Base-by-base conservation (phyloP, 2,329 filamentous ascomycete genomes). In the Alternaria infectoria region DNA sequence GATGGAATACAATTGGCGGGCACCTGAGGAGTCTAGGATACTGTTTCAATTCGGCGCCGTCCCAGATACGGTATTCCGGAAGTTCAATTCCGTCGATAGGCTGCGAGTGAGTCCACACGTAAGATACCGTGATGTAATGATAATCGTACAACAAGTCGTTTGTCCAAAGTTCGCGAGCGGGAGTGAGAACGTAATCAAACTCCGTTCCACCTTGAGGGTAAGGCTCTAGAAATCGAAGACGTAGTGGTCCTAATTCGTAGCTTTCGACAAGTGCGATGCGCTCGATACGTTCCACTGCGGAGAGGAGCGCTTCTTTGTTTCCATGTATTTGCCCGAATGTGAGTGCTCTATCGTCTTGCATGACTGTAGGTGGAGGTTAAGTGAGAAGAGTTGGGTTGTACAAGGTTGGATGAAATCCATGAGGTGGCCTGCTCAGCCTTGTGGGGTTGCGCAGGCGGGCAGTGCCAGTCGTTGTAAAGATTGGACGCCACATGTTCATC, bases 31-130 rank as follows among this genome's bases (percentile, higher is more conserved):
- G 19, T 23, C 19, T 2, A 5, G 49, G 9, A 4, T 3, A 6
- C 13, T 25, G 25, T 0, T 23, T 0, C 6, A 23, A 4, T 6
- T n/a, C 3, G 19, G 2, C 2, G 2, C 9, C 5, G 1, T 52
- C 30, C 49, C 19, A 52, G 5, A 52, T 2, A n/a, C 19, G 28
- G 3, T 36, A 52, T 7, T 11, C 5, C 1, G 28, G 49, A 0
- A 52, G 6, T 9, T 8, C 0, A 3, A 3, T 36, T 2, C 13
- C 28, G 4, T 25, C 8, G 1, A 10, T 3, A 23, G 13, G 10
- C 3, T 17, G 19, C 7, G 15, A 5, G 1, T 36, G 19, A 3
- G 30, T 5, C 28, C 49, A 52, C 1, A 25, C 28, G 11, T 40
- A 52, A 23, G 49, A 12, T 4, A 52, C 49, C 3, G 28, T 3